Percentiles rank a stretch among this genome's conserved stretches.
Conservation (phyloP, 1,139 yeast species). For the Kurtzmaniella natalensis region DNA sequence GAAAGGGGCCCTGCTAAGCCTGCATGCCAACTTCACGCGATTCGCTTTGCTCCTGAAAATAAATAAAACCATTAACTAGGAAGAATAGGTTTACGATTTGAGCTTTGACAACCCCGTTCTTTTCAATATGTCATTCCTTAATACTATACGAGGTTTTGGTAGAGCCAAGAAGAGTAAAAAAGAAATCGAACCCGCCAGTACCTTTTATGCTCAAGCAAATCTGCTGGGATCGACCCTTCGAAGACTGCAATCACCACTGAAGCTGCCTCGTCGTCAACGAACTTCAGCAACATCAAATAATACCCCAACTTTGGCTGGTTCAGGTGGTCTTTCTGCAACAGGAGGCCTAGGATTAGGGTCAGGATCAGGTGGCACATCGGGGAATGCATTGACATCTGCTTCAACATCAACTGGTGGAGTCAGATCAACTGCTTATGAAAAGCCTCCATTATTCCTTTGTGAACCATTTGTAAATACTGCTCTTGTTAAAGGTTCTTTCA, state of each 20-base stretch:
- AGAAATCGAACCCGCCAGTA: constrained; percentile 32
- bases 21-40: too few species aligned
- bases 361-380: neutral
- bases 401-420: too few species aligned
- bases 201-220: constrained; percentile 31
- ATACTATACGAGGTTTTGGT: constrained; percentile 57
- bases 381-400: neutral
- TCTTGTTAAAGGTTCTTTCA: constrained; percentile 94
- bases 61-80: too few species aligned
- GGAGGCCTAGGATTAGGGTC: neutral
- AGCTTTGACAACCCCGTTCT: too few species aligned
- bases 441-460: constrained; percentile 67
- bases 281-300: constrained; percentile 16
- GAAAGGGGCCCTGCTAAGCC: too few species aligned
- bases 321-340: neutral
- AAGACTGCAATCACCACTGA: constrained; percentile 33
- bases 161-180: constrained; percentile 52
- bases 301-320: too few species aligned
- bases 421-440: constrained; percentile 13
- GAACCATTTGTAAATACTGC: constrained; percentile 95
- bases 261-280: constrained; percentile 29
- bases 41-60: too few species aligned
- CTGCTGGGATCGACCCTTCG: constrained; percentile 33
- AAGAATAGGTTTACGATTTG: too few species aligned
- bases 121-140: constrained; percentile 43